Conservation (phyloP, 2,329 filamentous ascomycete species). For the Penicillium fuscoglaucum region DNA sequence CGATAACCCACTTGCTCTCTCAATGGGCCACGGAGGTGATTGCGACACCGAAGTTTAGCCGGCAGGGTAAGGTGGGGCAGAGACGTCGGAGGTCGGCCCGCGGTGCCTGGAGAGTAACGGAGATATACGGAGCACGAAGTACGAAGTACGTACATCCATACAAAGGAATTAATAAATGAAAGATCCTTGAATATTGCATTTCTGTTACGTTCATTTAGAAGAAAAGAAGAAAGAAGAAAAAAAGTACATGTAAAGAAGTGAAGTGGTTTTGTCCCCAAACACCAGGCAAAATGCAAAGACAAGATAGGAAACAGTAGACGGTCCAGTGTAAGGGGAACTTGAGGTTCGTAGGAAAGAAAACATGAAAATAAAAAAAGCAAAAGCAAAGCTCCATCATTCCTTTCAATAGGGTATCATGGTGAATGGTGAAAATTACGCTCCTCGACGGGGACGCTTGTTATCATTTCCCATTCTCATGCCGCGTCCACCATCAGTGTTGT, state of each 20-base stretch:
- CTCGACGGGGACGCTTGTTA: conserved; percentile 44
- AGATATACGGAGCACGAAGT: not conserved
- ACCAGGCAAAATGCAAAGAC: conserved; percentile 26
- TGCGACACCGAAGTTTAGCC: conserved; percentile 32
- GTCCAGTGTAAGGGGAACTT: conserved; percentile 17
- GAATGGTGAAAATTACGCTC: conserved; percentile 28
- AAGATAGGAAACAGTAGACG: conserved; percentile 16
- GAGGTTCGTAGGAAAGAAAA: conserved; percentile 9
- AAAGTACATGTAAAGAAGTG: conserved; percentile 16
- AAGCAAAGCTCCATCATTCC: conserved; percentile 5
- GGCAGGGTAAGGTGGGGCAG: conserved; percentile 9
- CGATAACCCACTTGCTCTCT: conserved; percentile 5
- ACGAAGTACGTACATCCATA: not conserved
- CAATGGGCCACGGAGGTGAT: conserved; percentile 26
- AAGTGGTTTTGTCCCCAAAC: conserved; percentile 23
- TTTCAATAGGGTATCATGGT: conserved; percentile 3
- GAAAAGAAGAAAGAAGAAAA: conserved; percentile 4
- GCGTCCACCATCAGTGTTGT: conserved; percentile 30
- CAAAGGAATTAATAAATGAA: not conserved
- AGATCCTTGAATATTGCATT: not conserved
- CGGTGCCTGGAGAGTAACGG: not conserved
- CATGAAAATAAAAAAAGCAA: conserved; percentile 14
- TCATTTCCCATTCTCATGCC: conserved; percentile 44
- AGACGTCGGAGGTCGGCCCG: conserved; percentile 24
- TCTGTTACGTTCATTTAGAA: conserved; percentile 4